Conservation (phyloP, 2,329 filamentous ascomycete genomes). For the Pyrenochaeta sp. region DNA sequence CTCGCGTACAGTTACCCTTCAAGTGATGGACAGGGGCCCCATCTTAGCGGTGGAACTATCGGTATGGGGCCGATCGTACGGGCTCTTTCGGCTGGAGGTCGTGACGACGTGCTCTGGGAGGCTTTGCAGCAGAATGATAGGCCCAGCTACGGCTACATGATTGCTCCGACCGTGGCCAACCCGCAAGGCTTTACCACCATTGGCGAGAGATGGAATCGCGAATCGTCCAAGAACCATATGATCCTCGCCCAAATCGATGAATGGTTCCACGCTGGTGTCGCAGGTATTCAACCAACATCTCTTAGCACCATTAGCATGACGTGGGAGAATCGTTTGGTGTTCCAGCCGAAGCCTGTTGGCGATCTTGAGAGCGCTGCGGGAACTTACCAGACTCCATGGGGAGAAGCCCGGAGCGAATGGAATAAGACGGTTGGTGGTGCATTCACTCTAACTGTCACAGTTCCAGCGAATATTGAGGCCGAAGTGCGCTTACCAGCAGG, state of each 20-base stretch:
- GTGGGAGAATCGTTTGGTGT: neutral
- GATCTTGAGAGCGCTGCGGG: no score
- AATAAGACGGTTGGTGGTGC: neutral
- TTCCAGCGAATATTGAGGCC: neutral
- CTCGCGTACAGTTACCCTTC: neutral
- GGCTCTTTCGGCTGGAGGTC: conserved; percentile 1
- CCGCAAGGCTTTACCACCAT: neutral
- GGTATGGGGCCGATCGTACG: conserved; percentile 1
- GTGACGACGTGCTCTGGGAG: conserved; percentile 1
- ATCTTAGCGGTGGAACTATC: conserved; percentile 2
- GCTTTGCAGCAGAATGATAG: conserved; percentile 2
- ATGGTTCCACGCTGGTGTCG: conserved; percentile 3
- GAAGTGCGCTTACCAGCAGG: conserved; percentile 1
- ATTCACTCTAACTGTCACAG: neutral
- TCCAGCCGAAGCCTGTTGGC: no score
- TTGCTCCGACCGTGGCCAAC: neutral
- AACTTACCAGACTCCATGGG: no score
- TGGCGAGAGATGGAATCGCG: neutral
- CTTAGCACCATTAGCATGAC: neutral
- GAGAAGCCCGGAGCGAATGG: no score
- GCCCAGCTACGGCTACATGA: conserved; percentile 1
- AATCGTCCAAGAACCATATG: conserved; percentile 1
- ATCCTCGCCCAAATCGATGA: conserved; percentile 2
- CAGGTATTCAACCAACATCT: neutral
- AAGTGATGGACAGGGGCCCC: neutral